Base-by-base conservation (phyloP, 352 stramenopile genomes). In the Globisporangium yorkense region DNA sequence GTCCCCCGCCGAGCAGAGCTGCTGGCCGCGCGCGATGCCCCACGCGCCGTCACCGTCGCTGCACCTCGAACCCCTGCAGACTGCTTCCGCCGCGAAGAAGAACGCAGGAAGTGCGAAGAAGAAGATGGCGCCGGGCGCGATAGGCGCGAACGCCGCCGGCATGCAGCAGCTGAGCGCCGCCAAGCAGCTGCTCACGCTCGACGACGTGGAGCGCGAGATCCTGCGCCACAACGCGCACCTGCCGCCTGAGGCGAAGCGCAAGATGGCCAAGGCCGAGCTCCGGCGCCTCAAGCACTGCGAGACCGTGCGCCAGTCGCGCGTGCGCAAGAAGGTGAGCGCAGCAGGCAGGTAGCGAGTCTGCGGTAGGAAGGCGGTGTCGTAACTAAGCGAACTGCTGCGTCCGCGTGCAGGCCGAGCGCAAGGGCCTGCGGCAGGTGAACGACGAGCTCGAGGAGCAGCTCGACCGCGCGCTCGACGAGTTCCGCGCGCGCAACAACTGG, bases 211-310 rank as follows among this genome's bases (percentile, higher is more conserved):
- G 71, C 72, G 67, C 52, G 66, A 77, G 29, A 61, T 89, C 37
- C 55, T 76, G 27, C 65, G 71, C 33, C 65, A 77, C 24, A 69
- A 75, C 52, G 67, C 67, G 4, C 60, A 75, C 10, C 15, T 88
- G 54, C 68, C 77, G 13, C 45, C 70, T 1, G 78, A 84, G 20
- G 50, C 67, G 9, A 75, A 73, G 59, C 70, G 68, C 16, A 77
- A 78, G 24, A 68, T 88, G 68, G 75, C 71, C 43, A 81, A 87
- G 50, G 78, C 81, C 47, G 81, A 91, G 59, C 70, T 87, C 54
- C 83, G 80, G 56, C 78, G 81, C 20, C 77, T 91, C 33, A 88
- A 87, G 59, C 81, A 91, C 65, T 88, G 76, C 63, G 81, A 89
- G 69, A 89, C 71, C 2, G 81, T 91, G 66, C 78, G 81, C 15